Percentiles rank a stretch among this genome's conserved stretches.
These are phyloP conservation scores for Mycena chlorophos DNA, from an alignment of 768 basidiomycete genomes.

Conservation along the genomic window DNA sequence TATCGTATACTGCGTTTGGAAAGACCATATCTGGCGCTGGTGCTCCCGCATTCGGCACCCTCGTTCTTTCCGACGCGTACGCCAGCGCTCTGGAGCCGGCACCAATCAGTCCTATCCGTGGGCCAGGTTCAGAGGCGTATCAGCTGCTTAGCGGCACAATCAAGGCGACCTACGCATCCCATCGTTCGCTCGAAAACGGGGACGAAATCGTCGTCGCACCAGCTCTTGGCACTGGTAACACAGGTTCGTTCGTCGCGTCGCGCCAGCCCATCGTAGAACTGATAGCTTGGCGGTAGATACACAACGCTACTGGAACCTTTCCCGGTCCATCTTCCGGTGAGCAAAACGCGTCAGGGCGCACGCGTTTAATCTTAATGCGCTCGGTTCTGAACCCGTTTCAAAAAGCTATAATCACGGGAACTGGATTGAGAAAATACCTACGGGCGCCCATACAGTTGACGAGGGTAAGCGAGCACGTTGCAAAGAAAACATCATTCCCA, in stretches of 20 bases:
- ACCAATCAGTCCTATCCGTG: conserved; percentile 53
- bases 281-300: conserved; percentile 56
- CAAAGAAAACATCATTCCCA: too few species aligned
- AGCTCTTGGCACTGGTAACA: conserved; percentile 61
- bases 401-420: conserved; percentile 21
- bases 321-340: conserved; percentile 70
- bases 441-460: conserved; percentile 51
- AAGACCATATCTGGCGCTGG: conserved; percentile 34
- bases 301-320: conserved; percentile 57
- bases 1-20: conserved; percentile 63
- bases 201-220: conserved; percentile 49
- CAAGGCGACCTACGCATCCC: conserved; percentile 57
- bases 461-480: conserved; percentile 41
- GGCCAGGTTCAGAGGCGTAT: conserved; percentile 45
- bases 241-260: conserved; percentile 38
- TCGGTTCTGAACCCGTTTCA: background rate
- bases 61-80: conserved; percentile 54
- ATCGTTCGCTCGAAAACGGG: conserved; percentile 36
- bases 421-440: conserved; percentile 14
- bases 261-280: background rate
- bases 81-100: conserved; percentile 62
- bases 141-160: conserved; percentile 62
- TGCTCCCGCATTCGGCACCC: conserved; percentile 41
- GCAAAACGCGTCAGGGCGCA: too few species aligned
- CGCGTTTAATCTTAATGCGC: too few species aligned